Base-by-base conservation (phyloP, 768 basidiomycete genomes). In the Naganishia onofrii region DNA sequence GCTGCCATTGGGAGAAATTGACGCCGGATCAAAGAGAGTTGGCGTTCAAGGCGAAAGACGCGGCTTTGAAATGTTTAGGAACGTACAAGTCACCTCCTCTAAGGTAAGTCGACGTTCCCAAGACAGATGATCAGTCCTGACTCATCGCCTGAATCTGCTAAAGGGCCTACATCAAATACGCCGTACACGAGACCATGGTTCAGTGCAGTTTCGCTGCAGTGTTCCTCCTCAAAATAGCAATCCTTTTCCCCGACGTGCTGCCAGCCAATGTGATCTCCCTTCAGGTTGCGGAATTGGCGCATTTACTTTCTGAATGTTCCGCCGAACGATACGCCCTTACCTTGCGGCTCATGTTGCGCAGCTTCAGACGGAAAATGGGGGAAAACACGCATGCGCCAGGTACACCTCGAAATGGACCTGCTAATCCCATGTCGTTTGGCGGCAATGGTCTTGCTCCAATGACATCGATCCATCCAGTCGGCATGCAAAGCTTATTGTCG, bases 1-100 rank as follows among this genome's bases (percentile, higher is more conserved):
- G 93, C 21, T 90, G 90, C 29, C 87, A 90, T 5, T 97, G 93
- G 93, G 93, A 96, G 77, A 93, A 93, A 81, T 92, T 96, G 89
- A 88, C 92, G 3, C 92, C 90, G 71, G 93, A 96, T 80, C 93
- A 95, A 77, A 88, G 92, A 46, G 93, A 95, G 79, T 85, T 95
- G 55, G 93, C 93, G 3, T 94, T 95, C 84, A 91, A 94, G 76
- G 93, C 93, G 31, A 95, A 93, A 82, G 92, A 94, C 76, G 90
- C 93, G 0, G 93, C 93, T 5, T 87, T 89, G 42, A 88, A 88
- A 73, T 93, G 92, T 78, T 82, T 97, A 52, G 86, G 89, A 55
- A 89, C 91, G 64, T 93, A 94, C 73, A 87, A 87, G 67, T 91
- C 90, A 23, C 84, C 87, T 5, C 89, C 90, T 55, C 91, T 92